Evolutionary conservation across 1,284 basidiomycete species (phyloP), one percentile per base, ranked within the genome.

Genomic region (Cronartium quercuum): DNA sequence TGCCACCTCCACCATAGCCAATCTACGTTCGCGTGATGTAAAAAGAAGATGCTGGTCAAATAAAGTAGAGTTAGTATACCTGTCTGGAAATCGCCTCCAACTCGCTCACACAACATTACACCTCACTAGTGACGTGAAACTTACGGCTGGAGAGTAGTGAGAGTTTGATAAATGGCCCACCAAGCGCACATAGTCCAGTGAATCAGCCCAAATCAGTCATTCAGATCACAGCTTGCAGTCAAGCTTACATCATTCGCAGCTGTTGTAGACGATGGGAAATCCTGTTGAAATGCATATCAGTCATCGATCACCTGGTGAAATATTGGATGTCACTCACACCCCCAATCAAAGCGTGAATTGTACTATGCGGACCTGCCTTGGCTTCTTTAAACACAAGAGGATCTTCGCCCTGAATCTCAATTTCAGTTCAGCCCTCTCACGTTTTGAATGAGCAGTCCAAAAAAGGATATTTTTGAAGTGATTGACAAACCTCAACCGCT

Each of bases 1-100:
- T 76, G 76, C 76, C 76, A 76, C 35, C 63, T 62, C 38, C 10
- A 21, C 76, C 76, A 76, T n/a, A 76, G 55, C 62, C 57, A 61
- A 40, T 76, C 76, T 12, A 76, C 63, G 44, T 76, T 73, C 9
- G 57, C 70, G 44, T 76, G 76, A 64, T 76, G 76, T 4, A 75
- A 37, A 37, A 71, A 74, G 44, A 76, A 76, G 24, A 76, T 13
- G n/a, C 71, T 73, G 41, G 2, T 62, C 44, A 34, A 3, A 70
- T 41, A 42, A 38, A 2, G 21, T 60, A 15, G 12, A 38, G 58
- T 41, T 21, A 7, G 9, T 41, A 10, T 60, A 41, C 21, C 55
- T n/a, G 6, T 60, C 0, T 41, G 61, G 12, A 13, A 12, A 29
- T 1, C 61, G 21, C 18, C 2, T 40, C 29, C 42, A 2, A 29